Evolutionary conservation across 352 stramenopile genomes (phyloP), one percentile per base, ranked within the genome.

Genomic region (Pythium vanterpoolii): DNA sequence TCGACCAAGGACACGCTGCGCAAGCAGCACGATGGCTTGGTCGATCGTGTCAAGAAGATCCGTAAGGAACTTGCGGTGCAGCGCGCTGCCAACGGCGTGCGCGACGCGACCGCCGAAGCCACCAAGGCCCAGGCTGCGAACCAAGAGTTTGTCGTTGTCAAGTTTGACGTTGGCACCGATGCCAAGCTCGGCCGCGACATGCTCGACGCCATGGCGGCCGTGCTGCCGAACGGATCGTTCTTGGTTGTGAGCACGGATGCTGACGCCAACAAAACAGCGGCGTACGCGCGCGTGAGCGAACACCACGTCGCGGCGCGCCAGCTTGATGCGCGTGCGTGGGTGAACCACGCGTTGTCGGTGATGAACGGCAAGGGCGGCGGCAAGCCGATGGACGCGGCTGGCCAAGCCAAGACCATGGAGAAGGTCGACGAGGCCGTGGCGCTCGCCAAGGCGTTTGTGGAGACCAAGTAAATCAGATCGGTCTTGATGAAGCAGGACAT

Each of bases 361-460:
- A 96, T 97, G 74, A 96, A 90, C 62, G 96, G 95, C 64, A 98
- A 98, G 72, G 96, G 96, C 68, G 95, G 96, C 44, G 96, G 96
- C 67, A 98, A 98, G 87, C 74, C 76, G 6, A 56, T 83, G 24
- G 87, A 87, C 51, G 81, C 84, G 14, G 90, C 82, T 1, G 84
- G 84, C 28, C 84, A 93, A 64, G 84, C 84, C 63, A 93, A 93
- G 73, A 90, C 77, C 18, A 65, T 75, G 19, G 81, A 91, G 18
- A 76, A 89, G 36, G 68, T 87, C 0, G 76, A 89, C 51, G 76
- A 90, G 44, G 81, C 82, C 21, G 64, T 93, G 23, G 66, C 63
- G 48, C 79, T 88, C 24, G 79, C 82, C 62, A 88, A 89, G 75
- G 62, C 63, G 0, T 89, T 77, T 58, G 68, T 89, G 23, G 59